Evolutionary conservation across 352 stramenopile genomes (phyloP), one percentile per base, ranked within the genome.

Genomic region (Phytophthora sp.): DNA sequence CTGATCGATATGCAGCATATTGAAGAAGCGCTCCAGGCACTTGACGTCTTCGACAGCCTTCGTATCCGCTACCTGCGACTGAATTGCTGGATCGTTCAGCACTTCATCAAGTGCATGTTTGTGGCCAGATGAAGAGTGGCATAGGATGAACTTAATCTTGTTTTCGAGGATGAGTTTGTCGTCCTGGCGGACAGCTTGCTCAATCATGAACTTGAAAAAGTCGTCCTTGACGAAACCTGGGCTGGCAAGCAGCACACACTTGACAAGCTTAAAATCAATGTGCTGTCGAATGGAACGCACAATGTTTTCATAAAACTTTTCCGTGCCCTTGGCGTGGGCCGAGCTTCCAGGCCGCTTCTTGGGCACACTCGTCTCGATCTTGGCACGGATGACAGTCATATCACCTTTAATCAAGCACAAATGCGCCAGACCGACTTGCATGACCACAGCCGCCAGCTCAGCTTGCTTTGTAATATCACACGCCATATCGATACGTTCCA

Each of bases 81-180:
- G 89, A 49, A 99, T 93, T 18, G 77, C 70, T 30, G 93, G 84
- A 62, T 99, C 95, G 15, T 87, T 93, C 50, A 99, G 89, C 24
- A 99, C 89, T 83, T 99, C 96, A 41, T 99, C 96, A 26, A 99
- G 86, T 2, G 97, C 96, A 69, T 99, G 93, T 68, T 99, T 99
- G 80, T 99, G 96, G 21, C 97, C 97, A 21, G 94, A 99, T 1
- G 90, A 97, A 42, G 94, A 86, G 70, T 98, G 95, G 44, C 92
- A 97, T 33, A 99, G 71, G 6, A 99, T 78, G 71, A 99, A 99
- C 76, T 99, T 99, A 20, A 73, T 59, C 73, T 98, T 98, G 84
- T 99, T 98, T 75, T 99, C 95, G 27, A 98, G 82, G 11, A 99
- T 77, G 18, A 93, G 60, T 56, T 97, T 97, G 73, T 99, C 95